Evolutionary conservation across 2,329 filamentous ascomycete species (phyloP), one percentile per base, ranked within the genome.

Genomic region (Aureobasidium sp.): DNA sequence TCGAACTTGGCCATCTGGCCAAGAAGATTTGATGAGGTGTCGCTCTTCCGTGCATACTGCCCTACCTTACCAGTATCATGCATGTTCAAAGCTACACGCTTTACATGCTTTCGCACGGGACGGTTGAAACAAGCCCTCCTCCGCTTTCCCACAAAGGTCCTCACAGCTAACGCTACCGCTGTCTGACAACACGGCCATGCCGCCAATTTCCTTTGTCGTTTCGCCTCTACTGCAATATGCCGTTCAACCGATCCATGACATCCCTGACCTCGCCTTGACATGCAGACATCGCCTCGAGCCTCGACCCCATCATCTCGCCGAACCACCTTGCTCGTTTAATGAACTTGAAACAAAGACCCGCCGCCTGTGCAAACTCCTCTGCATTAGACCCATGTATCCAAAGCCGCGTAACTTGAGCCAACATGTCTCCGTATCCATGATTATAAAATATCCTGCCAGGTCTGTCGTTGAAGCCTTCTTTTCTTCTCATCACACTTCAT

Each of bases 301-400:
- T 49, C 42, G 42, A 31, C 22, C 44, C 9, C 31, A 31, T 49
- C 25, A 29, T 47, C 42, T 41, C 52, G 37, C 52, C 20, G 41
- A 57, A 57, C 53, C 29, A 47, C 44, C 55, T 39, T 36, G 44
- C 56, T 59, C 56, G 56, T 49, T 45, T 59, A 59, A 59, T 59
- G 56, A 59, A 59, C 44, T 29, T 59, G 56, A 59, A 59, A 59
- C 56, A 34, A 34, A 49, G 55, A 58, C 42, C 55, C 55, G 55
- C 55, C 55, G 39, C n/a, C 41, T 27, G 42, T 47, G 41, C 55
- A 58, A 58, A 58, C 55, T 58, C 42, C 55, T 58, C 55, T 58
- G 42, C 55, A 58, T 58, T 58, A 58, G 55, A 27, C 29, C 29
- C 55, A 58, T 58, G 20, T 58, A 37, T 42, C 3, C 29, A 58